Evolutionary conservation across 1,284 basidiomycete genomes (phyloP).

Genomic region (Moesziomyces antarcticus): DNA sequence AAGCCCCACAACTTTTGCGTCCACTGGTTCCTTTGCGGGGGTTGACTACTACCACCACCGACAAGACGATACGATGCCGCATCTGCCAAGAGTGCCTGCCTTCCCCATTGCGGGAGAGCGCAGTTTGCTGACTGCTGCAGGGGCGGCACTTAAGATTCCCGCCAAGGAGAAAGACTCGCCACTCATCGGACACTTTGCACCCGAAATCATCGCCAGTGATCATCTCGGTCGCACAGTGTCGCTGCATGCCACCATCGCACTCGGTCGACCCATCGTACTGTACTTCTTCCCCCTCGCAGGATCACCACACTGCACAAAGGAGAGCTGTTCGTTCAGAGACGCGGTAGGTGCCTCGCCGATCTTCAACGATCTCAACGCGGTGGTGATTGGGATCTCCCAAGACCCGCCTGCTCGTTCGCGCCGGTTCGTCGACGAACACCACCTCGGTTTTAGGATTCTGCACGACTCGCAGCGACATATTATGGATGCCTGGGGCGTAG

Average conservation of each 20-base stretch:
- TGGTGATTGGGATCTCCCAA: conserved; percentile 61
- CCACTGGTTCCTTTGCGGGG: too few species aligned
- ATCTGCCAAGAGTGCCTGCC: conserved; percentile 40
- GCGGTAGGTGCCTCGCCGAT: conserved; percentile 52
- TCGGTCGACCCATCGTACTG: conserved; percentile 58
- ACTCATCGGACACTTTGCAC: conserved; percentile 52
- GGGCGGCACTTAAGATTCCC: conserved; percentile 39
- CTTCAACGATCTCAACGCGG: conserved; percentile 57
- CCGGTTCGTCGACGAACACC: conserved; percentile 56
- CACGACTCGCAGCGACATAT: conserved; percentile 46
- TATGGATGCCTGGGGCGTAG: conserved; percentile 53
- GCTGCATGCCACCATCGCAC: conserved; percentile 53
- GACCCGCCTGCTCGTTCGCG: conserved; percentile 39
- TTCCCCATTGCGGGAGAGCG: conserved; percentile 56
- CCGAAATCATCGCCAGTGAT: conserved; percentile 56
- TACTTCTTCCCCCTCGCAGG: conserved; percentile 63
- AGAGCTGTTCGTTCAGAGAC: conserved; percentile 57
- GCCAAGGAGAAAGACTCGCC: conserved; percentile 44
- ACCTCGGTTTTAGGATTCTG: conserved; percentile 50
- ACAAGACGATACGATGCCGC: too few species aligned
- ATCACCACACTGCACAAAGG: conserved; percentile 58
- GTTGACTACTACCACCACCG: too few species aligned
- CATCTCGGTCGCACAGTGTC: conserved; percentile 52
- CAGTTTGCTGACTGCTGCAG: conserved; percentile 40
- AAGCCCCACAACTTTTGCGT: too few species aligned